A percentile compares a stretch with the other conserved stretches of the same genome.
These are phyloP conservation scores for Tricholoma furcatifolium DNA, from an alignment of 768 basidiomycete species.

Conservation along the genomic window DNA sequence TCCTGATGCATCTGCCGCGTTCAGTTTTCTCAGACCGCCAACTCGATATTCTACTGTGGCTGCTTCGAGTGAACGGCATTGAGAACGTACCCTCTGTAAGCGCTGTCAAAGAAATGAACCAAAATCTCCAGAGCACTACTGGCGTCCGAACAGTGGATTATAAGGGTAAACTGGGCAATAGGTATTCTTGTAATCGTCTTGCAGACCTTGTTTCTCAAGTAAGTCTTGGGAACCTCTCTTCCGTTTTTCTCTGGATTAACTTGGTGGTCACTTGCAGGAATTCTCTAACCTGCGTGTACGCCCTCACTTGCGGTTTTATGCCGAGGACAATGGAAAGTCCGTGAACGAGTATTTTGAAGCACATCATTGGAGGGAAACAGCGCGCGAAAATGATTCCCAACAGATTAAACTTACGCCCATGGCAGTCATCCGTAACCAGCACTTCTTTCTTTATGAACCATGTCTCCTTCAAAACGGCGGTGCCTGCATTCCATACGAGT, in stretches of 20 bases:
- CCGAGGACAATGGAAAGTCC: not conserved
- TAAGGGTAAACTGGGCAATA: not conserved
- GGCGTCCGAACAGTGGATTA: not conserved
- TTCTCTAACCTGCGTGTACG: not conserved
- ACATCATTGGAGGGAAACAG: slow-evolving; percentile 1
- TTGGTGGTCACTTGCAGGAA: not conserved
- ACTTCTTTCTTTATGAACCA: not conserved
- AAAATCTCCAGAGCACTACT: not conserved
- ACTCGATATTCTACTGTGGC: slow-evolving; percentile 6
- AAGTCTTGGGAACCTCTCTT: not conserved
- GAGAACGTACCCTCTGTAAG: not conserved
- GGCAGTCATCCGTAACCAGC: not conserved
- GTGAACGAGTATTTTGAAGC: not conserved
- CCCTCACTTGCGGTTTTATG: not conserved
- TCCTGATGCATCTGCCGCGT: slow-evolving; percentile 7
- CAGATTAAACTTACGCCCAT: slow-evolving; percentile 2
- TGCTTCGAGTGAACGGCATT: not conserved
- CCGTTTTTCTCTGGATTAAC: not conserved
- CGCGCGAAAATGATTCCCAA: not conserved
- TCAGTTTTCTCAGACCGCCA: slow-evolving; percentile 8
- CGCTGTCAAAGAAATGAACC: slow-evolving; percentile 1
- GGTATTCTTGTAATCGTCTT: not conserved
- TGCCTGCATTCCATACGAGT: not conserved
- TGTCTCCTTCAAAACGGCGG: not conserved
- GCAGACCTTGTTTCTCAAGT: not conserved